Conservation (phyloP, 768 basidiomycete genomes). For the Lentinula boryana region DNA sequence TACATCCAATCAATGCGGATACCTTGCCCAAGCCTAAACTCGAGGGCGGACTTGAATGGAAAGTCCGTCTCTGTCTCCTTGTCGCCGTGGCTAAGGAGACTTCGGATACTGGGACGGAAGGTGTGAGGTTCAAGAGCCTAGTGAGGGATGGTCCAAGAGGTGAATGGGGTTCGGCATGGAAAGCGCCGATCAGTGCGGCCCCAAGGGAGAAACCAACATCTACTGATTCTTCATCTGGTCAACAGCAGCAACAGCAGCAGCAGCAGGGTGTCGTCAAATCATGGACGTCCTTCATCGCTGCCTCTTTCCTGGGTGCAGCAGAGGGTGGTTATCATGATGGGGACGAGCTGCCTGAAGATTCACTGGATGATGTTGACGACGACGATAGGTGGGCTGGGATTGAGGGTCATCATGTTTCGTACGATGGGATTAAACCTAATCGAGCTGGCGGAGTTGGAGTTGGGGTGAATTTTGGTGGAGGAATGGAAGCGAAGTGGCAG, state of each 20-base stretch:
- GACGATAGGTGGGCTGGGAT: conserved; percentile 10
- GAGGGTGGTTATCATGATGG: conserved; percentile 53
- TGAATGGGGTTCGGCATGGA: conserved; percentile 71
- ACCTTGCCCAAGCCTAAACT: neutral
- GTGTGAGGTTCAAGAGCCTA: conserved; percentile 48
- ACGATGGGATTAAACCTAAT: conserved; percentile 45
- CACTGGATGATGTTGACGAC: conserved; percentile 35
- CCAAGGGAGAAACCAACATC: conserved; percentile 47
- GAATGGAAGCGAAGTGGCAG: conserved; percentile 55
- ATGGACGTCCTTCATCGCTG: conserved; percentile 34
- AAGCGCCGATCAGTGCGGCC: conserved; percentile 48
- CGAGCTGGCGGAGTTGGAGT: conserved; percentile 44
- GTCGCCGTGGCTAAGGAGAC: conserved; percentile 60
- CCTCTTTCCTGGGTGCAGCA: conserved; percentile 30
- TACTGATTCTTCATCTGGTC: neutral
- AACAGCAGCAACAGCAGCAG: conserved; percentile 10
- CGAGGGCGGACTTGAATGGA: conserved; percentile 84
- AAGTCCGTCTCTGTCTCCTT: conserved; percentile 78
- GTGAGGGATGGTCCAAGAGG: conserved; percentile 53
- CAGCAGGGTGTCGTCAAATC: conserved; percentile 13
- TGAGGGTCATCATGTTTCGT: conserved; percentile 23
- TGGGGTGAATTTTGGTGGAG: conserved; percentile 44
- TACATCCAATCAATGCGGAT: neutral
- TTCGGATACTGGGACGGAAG: conserved; percentile 40
- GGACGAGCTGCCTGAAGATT: conserved; percentile 30